Conservation (phyloP, 306 rosid genomes). For the Vigna trinervia region DNA sequence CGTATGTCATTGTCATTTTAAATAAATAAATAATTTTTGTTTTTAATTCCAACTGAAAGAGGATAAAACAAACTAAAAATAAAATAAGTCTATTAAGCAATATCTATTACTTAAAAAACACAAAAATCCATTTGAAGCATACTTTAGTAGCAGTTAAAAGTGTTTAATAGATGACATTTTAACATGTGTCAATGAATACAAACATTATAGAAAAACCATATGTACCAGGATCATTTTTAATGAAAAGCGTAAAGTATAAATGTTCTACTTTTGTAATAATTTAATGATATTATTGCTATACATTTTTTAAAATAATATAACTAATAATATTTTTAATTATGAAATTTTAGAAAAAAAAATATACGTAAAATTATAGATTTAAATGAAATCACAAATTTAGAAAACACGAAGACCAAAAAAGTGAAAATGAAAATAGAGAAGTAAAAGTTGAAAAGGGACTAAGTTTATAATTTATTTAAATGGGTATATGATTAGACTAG, state of each 20-base stretch:
- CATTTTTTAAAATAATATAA: too few relatives aligned
- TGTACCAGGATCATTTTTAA: neutral
- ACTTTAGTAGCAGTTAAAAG: neutral
- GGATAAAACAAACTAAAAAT: too few relatives aligned
- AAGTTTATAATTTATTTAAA: neutral
- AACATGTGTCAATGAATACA: neutral
- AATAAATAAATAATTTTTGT: too few relatives aligned
- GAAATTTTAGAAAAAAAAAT: too few relatives aligned
- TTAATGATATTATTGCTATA: neutral
- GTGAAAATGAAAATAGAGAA: too few relatives aligned
- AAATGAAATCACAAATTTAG: too few relatives aligned
- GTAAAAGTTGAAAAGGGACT: too few relatives aligned
- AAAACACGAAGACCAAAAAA: too few relatives aligned
- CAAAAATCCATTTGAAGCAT: neutral
- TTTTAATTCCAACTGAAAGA: too few relatives aligned
- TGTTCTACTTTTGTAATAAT: neutral
- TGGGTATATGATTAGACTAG: neutral
- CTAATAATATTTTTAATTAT: too few relatives aligned
- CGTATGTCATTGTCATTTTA: neutral
- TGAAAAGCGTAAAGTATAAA: neutral
- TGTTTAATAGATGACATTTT: neutral
- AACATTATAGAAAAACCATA: too few relatives aligned
- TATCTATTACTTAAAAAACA: neutral
- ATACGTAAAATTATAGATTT: too few relatives aligned
- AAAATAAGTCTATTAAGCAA: neutral